Percentiles rank a stretch among this genome's conserved stretches.
Evolutionary conservation across 495 filamentous ascomycete genomes (phyloP).

Genomic region (Penicillium canariense): DNA sequence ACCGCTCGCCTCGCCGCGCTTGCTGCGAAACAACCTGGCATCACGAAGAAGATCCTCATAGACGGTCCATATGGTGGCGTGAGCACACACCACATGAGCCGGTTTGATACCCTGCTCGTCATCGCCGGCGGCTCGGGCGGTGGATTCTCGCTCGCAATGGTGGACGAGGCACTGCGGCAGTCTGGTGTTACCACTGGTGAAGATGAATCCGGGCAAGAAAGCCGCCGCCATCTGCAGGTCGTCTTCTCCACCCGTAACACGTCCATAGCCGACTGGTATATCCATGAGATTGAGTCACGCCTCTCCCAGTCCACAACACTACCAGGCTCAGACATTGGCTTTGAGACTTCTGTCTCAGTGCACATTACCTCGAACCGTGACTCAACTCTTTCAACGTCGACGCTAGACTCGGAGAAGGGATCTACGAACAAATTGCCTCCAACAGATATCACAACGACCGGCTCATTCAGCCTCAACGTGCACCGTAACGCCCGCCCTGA

Average conservation of each 20-base stretch:
- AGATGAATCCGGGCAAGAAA: constrained; percentile 1
- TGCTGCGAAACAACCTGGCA: constrained; percentile 29
- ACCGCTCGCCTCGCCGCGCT: constrained; percentile 39
- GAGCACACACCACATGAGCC: constrained; percentile 17
- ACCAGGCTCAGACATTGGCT: constrained; percentile 17
- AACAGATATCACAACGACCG: constrained; percentile 19
- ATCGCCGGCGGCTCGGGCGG: constrained; percentile 57
- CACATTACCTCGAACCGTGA: constrained; percentile 23
- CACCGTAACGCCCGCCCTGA: constrained; percentile 36
- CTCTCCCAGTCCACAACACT: constrained; percentile 21
- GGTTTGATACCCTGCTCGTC: constrained; percentile 41
- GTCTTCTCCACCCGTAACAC: constrained; percentile 29
- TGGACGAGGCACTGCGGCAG: constrained; percentile 28
- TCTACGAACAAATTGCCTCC: constrained; percentile 2
- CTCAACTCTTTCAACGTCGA: constrained; percentile 7
- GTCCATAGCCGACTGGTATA: constrained; percentile 29
- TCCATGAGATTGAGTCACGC: constrained; percentile 25
- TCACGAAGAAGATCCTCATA: constrained; percentile 35
- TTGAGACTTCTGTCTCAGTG: constrained; percentile 35
- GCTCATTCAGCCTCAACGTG: constrained; percentile 20
- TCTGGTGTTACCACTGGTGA: constrained; percentile 1
- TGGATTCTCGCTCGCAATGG: constrained; percentile 44
- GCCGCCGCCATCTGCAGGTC: constrained; percentile 25
- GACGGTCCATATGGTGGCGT: constrained; percentile 54
- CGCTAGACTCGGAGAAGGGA: constrained; percentile 11